Conservation (phyloP, 129 eudicot genomes). For the Saposhnikovia divaricata region DNA sequence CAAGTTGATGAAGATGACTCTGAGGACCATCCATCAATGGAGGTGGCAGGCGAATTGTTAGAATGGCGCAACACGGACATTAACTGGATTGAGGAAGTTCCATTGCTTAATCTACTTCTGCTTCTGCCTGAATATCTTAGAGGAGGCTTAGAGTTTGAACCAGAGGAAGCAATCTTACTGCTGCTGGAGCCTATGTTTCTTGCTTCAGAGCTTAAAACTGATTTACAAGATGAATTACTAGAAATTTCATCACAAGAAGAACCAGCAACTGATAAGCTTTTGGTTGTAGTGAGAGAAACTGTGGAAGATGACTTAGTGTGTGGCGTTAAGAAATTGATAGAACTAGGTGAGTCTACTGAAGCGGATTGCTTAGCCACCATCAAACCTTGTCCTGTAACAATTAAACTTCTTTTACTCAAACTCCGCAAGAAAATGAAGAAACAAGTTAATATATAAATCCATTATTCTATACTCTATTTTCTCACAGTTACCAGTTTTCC, state of each 20-base stretch:
- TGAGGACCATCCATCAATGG: constrained; percentile 31
- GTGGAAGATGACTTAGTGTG: constrained; percentile 27
- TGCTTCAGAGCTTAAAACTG: constrained; percentile 16
- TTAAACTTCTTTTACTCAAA: neutral
- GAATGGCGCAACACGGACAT: constrained; percentile 22
- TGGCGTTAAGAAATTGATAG: constrained; percentile 3
- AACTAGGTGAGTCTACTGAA: constrained; percentile 18
- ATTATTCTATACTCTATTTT: neutral
- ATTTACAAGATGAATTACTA: constrained; percentile 26
- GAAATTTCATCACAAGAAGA: constrained; percentile 17
- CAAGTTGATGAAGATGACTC: constrained; percentile 24
- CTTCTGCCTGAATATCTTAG: neutral
- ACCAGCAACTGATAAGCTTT: constrained; percentile 10
- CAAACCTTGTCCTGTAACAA: constrained; percentile 27
- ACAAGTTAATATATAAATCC: neutral
- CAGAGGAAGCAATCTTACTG: constrained; percentile 21
- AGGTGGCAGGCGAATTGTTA: constrained; percentile 29
- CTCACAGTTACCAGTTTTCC: constrained; percentile 30
- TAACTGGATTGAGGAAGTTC: constrained; percentile 23
- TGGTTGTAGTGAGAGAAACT: constrained; percentile 20
- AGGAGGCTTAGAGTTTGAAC: constrained; percentile 15
- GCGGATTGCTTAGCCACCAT: constrained; percentile 26
- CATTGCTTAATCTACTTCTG: constrained; percentile 7
- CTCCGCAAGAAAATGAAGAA: neutral
- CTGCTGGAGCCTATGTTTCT: constrained; percentile 25